These are phyloP conservation scores for Globisporangium cystogenes DNA, from an alignment of 352 stramenopile genomes.

Conservation along the genomic window DNA sequence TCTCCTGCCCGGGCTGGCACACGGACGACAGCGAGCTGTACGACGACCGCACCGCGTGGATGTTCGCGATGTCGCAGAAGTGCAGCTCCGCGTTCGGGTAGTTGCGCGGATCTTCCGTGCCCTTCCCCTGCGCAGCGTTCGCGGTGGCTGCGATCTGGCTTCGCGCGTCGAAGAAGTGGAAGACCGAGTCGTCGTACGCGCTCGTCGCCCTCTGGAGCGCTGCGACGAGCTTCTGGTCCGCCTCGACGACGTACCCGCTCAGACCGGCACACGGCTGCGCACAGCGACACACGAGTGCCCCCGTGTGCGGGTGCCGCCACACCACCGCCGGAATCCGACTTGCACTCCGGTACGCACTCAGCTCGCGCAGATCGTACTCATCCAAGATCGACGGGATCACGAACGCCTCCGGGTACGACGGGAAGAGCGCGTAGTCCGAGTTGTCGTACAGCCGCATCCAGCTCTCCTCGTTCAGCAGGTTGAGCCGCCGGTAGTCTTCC, in stretches of 20 bases:
- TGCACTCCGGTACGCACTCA: constrained; percentile 92
- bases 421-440: constrained; percentile 85
- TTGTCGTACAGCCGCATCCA: constrained; percentile 87
- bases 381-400: constrained; percentile 91
- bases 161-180: constrained; percentile 83
- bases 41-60: constrained; percentile 95
- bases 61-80: constrained; percentile 99
- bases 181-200: constrained; percentile 49
- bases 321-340: constrained; percentile 92
- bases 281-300: constrained; percentile 87
- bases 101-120: constrained; percentile 90
- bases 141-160: constrained; percentile 82
- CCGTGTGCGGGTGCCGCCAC: constrained; percentile 89
- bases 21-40: constrained; percentile 73
- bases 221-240: constrained; percentile 76
- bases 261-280: constrained; percentile 80
- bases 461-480: constrained; percentile 70
- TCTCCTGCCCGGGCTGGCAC: constrained; percentile 73
- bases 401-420: constrained; percentile 93
- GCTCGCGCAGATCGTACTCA: constrained; percentile 82
- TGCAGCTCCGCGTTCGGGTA: constrained; percentile 95
- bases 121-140: constrained; percentile 85
- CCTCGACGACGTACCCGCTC: constrained; percentile 74
- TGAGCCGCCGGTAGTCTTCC: constrained; percentile 75
- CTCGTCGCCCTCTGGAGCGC: constrained; percentile 67